Conservation (phyloP, 116 monocot species). For the Cymodocea nodosa region DNA sequence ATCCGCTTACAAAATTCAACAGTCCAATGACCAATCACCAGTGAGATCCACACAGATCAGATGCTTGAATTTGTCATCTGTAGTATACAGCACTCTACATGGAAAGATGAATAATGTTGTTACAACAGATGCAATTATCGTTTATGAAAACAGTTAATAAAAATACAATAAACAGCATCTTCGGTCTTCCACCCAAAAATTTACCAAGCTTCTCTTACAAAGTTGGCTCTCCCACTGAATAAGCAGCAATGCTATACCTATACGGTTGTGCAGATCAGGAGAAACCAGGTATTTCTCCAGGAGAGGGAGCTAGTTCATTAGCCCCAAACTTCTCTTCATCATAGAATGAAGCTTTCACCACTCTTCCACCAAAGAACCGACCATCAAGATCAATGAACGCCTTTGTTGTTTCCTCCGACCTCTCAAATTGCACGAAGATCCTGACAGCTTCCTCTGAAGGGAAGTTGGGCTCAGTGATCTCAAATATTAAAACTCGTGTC, state of each 20-base stretch:
- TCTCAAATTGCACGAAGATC: slow-evolving; percentile 84
- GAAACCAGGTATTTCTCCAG: slow-evolving; percentile 69
- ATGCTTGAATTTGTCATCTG: too few relatives aligned
- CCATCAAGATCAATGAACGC: slow-evolving; percentile 80
- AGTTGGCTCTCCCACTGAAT: not conserved
- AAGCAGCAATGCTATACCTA: not conserved
- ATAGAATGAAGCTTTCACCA: slow-evolving; percentile 56
- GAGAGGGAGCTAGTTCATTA: slow-evolving; percentile 65
- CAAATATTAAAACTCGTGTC: slow-evolving; percentile 71
- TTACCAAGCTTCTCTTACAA: not conserved
- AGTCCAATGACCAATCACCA: too few relatives aligned
- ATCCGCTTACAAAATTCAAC: too few relatives aligned
- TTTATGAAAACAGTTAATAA: not conserved
- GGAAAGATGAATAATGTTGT: too few relatives aligned
- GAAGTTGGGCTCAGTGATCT: slow-evolving; percentile 71
- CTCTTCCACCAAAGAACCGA: slow-evolving; percentile 70
- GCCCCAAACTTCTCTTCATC: slow-evolving; percentile 64
- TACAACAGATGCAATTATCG: not conserved
- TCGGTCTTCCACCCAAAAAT: not conserved
- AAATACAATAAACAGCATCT: not conserved
- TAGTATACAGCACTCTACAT: too few relatives aligned
- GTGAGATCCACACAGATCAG: too few relatives aligned
- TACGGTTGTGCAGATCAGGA: not conserved
- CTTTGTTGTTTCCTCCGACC: slow-evolving; percentile 70
- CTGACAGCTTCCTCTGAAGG: slow-evolving; percentile 73